Evolutionary conservation across 139 green algal species (phyloP).

Genomic region (Coelastrella sp.): DNA sequence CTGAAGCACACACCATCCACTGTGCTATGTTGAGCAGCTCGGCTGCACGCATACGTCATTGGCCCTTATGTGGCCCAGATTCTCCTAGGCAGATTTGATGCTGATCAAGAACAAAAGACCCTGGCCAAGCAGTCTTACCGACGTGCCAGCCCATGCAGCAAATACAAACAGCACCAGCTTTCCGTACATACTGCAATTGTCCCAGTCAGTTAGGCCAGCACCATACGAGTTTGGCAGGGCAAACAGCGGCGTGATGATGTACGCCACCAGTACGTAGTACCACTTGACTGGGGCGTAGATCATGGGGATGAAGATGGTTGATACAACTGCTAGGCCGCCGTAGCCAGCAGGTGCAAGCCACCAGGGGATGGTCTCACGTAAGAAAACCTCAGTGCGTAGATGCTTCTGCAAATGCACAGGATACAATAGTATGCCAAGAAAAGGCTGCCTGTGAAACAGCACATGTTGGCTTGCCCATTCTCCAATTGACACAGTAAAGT

Average conservation of each 20-base stretch:
- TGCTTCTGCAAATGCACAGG: conserved; percentile 3
- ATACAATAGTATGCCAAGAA: neutral
- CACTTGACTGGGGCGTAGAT: conserved; percentile 61
- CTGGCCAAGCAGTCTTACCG: neutral
- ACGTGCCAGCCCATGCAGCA: conserved; percentile 55
- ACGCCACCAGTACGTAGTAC: conserved; percentile 61
- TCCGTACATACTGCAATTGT: conserved; percentile 53
- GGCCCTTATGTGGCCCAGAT: neutral
- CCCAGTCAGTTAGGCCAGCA: conserved; percentile 62
- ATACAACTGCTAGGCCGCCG: conserved; percentile 9
- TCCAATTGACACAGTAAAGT: too few relatives aligned
- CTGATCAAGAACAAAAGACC: too few relatives aligned
- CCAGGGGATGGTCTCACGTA: conserved; percentile 53
- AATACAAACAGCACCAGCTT: conserved; percentile 72
- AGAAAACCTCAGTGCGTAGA: conserved; percentile 57
- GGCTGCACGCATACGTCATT: neutral
- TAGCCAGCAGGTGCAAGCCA: conserved; percentile 45
- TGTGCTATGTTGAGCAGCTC: too few relatives aligned
- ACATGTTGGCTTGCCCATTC: neutral
- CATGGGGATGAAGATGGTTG: conserved; percentile 40
- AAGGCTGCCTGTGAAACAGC: neutral
- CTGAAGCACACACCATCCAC: too few relatives aligned
- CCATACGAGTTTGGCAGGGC: conserved; percentile 58
- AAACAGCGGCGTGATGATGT: conserved; percentile 51
- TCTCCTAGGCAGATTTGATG: too few relatives aligned